Percentiles rank a stretch among this genome's conserved stretches.
These are phyloP conservation scores for Hypoxylon sp. DNA, from an alignment of 2,329 filamentous ascomycete species.

Conservation along the genomic window DNA sequence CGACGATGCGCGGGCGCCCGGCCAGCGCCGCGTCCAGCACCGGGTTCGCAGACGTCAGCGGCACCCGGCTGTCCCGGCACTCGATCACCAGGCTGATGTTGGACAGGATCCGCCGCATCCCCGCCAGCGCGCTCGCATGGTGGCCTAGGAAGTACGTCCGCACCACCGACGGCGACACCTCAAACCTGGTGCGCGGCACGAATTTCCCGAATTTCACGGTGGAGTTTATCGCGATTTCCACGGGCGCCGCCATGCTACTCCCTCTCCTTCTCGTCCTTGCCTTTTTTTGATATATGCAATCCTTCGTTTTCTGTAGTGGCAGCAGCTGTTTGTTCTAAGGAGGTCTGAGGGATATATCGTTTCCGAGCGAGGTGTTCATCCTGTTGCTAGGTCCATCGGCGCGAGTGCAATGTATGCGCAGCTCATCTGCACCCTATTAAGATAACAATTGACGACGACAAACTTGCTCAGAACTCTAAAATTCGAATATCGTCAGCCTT, in stretches of 20 bases:
- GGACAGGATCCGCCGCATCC: conserved; percentile 82
- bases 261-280: no score
- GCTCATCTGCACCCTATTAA: conserved; percentile 9
- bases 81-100: conserved; percentile 90
- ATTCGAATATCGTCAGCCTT: conserved; percentile 17
- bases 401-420: neutral
- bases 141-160: conserved; percentile 96
- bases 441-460: conserved; percentile 1
- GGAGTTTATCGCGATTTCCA: conserved; percentile 11
- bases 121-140: conserved; percentile 79
- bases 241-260: conserved; percentile 33
- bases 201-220: conserved; percentile 55
- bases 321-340: conserved; percentile 9
- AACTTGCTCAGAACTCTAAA: conserved; percentile 11
- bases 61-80: conserved; percentile 91
- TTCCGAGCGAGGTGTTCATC: conserved; percentile 5
- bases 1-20: conserved; percentile 76
- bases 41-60: conserved; percentile 88
- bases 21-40: conserved; percentile 81
- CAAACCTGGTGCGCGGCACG: conserved; percentile 76
- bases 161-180: conserved; percentile 75
- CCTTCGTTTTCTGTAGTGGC: no score
- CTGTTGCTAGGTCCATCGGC: neutral
- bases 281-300: neutral
- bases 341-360: neutral